Evolutionary conservation across 257 asterid species (phyloP).

Genomic region (Ocimum tenuiflorum): DNA sequence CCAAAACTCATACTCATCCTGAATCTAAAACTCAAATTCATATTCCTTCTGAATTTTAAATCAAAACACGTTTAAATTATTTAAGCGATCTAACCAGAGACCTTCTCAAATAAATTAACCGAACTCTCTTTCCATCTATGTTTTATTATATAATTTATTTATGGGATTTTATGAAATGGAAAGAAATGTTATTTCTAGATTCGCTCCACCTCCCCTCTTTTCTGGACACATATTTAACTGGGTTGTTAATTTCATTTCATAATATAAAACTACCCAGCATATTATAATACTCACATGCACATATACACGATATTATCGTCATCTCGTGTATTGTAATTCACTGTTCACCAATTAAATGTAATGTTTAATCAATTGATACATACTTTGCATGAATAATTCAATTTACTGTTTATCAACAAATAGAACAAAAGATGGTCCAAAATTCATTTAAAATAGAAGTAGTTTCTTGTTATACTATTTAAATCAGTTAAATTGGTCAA

Average conservation of each 20-base stretch:
- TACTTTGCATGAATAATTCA: not conserved
- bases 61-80: too few species aligned
- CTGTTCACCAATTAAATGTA: not conserved
- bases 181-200: constrained; percentile 39
- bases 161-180: constrained; percentile 35
- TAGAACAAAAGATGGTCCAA: not conserved
- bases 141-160: constrained; percentile 17
- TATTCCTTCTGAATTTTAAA: too few species aligned
- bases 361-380: not conserved
- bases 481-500: too few species aligned
- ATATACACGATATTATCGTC: not conserved
- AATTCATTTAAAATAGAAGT: too few species aligned
- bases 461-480: too few species aligned
- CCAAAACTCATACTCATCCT: too few species aligned
- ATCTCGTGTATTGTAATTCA: not conserved
- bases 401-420: not conserved
- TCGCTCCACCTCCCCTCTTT: constrained; percentile 45
- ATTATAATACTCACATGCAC: too few species aligned
- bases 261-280: too few species aligned
- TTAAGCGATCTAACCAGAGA: too few species aligned
- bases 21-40: too few species aligned
- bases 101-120: too few species aligned
- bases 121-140: not conserved
- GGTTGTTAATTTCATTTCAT: constrained; percentile 10
- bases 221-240: constrained; percentile 37